Conservation (phyloP, 2,329 filamentous ascomycete genomes). For the Thermochaetoides dissita region DNA sequence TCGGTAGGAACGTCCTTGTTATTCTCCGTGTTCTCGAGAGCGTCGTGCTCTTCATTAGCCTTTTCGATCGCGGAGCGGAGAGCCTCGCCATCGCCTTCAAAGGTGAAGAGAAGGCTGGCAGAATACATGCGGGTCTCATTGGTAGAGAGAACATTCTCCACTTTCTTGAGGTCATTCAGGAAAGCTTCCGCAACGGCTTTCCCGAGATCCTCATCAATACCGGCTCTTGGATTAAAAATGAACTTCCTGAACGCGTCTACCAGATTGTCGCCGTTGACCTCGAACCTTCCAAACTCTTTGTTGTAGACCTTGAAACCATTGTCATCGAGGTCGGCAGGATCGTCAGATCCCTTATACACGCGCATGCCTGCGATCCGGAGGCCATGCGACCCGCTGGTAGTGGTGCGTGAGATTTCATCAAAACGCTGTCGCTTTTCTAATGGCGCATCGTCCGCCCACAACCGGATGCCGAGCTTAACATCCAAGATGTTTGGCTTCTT, state of each 20-base stretch:
- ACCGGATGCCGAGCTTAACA: conserved; percentile 71
- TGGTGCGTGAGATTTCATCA: conserved; percentile 42
- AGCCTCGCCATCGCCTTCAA: conserved; percentile 46
- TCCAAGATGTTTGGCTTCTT: conserved; percentile 80
- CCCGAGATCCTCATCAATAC: conserved; percentile 45
- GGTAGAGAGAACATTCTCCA: conserved; percentile 37
- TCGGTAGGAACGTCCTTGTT: not conserved
- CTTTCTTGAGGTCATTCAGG: conserved; percentile 35
- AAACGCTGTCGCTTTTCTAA: conserved; percentile 45
- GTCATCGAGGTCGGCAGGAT: conserved; percentile 35
- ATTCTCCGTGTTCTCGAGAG: conserved; percentile 35
- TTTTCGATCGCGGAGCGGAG: conserved; percentile 39
- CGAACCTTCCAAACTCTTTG: conserved; percentile 45
- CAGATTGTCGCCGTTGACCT: conserved; percentile 40
- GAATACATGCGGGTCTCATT: conserved; percentile 53
- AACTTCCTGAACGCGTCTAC: conserved; percentile 40
- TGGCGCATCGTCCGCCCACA: conserved; percentile 68
- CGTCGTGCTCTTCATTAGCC: conserved; percentile 34
- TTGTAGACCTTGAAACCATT: conserved; percentile 46
- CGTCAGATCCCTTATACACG: conserved; percentile 42
- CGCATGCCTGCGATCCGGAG: conserved; percentile 55
- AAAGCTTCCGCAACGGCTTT: conserved; percentile 41
- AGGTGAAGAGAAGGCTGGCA: conserved; percentile 47
- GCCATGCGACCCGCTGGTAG: conserved; percentile 45
- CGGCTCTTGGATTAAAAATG: conserved; percentile 42